Evolutionary conservation across 1,284 basidiomycete genomes (phyloP), one percentile per base, ranked within the genome.

Genomic region (Sporisorium scitamineum): DNA sequence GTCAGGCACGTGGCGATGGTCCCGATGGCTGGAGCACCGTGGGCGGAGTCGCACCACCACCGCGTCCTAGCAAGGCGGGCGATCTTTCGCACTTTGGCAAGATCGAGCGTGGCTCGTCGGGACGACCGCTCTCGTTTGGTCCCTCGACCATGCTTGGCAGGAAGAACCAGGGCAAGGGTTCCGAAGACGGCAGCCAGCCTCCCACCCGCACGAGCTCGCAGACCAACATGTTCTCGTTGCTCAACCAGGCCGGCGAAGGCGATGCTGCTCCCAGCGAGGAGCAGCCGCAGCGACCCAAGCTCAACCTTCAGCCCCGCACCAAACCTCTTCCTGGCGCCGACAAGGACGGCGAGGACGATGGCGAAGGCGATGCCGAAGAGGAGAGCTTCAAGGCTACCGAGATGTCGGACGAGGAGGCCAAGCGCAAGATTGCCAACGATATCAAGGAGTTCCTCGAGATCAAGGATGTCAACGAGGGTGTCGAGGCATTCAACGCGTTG

Each of bases 11-110:
- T 24, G 67, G 68, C 54, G 68, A 78, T 42, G 79, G 78, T n/a
- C 68, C 72, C 53, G 94, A 97, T 76, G 95, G 95, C 41, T 97
- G 95, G 94, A 88, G 87, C 76, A 90, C 92, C 31, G 91, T 92
- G n/a, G 90, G 91, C 69, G 89, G 90, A 61, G 59, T 60, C 26
- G 76, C 73, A 85, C 88, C 70, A 32, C 85, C 87, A 32, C 87
- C 87, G 67, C 90, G 90, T 55, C 90, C 90, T 56, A 87, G 91
- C 70, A 94, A 94, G 85, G 94, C 91, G 67, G 93, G 93, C 29
- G 94, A 95, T 85, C 88, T 96, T 57, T 92, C 92, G 34, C 90
- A 92, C 82, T 93, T 97, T 85, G 92, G 95, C 80, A 92, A 95
- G 87, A 18, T 83, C 88, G 18, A 75, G 73, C 53, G 75, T 24